Evolutionary conservation across 176 grass and related monocot species (phyloP), one percentile per base, ranked within the genome.

Genomic region (Aegilops sharonensis): DNA sequence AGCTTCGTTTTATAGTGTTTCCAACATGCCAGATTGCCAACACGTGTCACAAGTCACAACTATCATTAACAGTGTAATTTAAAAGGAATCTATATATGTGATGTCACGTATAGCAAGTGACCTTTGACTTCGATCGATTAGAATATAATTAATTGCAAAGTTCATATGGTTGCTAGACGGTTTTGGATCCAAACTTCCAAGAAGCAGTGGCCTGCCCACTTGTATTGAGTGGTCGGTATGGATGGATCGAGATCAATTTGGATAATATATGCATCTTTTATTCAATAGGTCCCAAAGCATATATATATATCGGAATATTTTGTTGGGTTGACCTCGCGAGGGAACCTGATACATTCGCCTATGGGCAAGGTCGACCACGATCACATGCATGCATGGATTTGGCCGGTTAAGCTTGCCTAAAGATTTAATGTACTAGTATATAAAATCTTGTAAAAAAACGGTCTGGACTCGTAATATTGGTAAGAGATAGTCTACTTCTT

Each of bases 1-100:
- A 72, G 47, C 29, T 45, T 40, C 78, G 70, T 86, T 86, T 81
- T 89, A 86, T 89, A 86, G 32, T 59, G 31, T 59, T 60, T 79
- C 2, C 11, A 72, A 84, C 54, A 79, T 31, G 56, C 54, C 56
- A 66, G 68, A 71, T 71, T 71, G 34, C 9, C 21, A 70, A 9
- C 32, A 42, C 25, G 21, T 36, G 23, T 67, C 74, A 59, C 25
- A 67, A 32, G 23, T 67, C 74, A 59, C 25, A 67, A 32, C 60
- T 74, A 6, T 17, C 37, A 65, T 45, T 40, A 65, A 72, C 36
- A 72, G 12, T 7, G 64, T n/a, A 77, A 34, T 42, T 80, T 24
- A 39, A 29, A 80, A 42, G 43, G 82, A 89, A 89, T 89, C 68
- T 59, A 47, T 31, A 64, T 69, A 64, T 50, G 36, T 72, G 24